Percentiles rank a stretch among this genome's conserved stretches.
Conservation (phyloP, 2,329 filamentous ascomycete species). For the Bipolaris bicolor region DNA sequence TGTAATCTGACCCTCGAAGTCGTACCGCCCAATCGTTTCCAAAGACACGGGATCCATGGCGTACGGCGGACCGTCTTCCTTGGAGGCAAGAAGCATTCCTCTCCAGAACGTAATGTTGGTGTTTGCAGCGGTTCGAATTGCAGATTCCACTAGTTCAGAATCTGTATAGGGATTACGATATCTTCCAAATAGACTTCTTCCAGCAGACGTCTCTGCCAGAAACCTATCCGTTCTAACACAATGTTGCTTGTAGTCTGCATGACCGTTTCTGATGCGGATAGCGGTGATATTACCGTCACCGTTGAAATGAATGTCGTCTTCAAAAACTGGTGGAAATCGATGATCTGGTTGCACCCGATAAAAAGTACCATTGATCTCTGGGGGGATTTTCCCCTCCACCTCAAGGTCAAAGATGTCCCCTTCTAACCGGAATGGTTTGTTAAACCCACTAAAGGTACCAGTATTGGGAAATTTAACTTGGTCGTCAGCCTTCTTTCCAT, state of each 20-base stretch:
- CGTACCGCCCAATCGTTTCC: not conserved
- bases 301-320: not conserved
- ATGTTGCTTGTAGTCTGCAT: not conserved
- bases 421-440: not conserved
- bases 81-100: not conserved
- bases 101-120: not conserved
- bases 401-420: not conserved
- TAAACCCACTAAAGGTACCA: no score
- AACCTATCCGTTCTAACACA: not conserved
- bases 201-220: not conserved
- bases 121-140: not conserved
- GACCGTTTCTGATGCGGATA: not conserved
- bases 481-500: no score
- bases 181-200: not conserved
- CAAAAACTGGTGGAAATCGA: not conserved
- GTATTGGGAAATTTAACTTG: no score
- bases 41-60: not conserved
- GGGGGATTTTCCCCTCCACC: not conserved
- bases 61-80: not conserved
- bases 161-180: not conserved
- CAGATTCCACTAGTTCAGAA: not conserved
- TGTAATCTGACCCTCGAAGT: not conserved
- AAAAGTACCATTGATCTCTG: not conserved
- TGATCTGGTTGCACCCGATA: not conserved
- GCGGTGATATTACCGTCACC: not conserved